Conservation (phyloP, 805 yeast species). For the Phaffomyces opuntiae region DNA sequence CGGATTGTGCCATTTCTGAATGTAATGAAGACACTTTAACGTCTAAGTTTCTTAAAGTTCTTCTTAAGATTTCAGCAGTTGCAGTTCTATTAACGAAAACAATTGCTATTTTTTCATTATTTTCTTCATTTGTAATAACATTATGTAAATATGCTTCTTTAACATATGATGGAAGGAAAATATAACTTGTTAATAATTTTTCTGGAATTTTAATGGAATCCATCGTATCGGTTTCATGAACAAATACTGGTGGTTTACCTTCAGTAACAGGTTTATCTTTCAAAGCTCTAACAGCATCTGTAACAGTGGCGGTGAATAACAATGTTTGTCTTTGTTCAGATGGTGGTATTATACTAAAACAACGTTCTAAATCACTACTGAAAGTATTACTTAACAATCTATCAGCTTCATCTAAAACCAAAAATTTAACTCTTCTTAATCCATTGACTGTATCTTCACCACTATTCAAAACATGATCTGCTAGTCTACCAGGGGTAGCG, state of each 20-base stretch:
- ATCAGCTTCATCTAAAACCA: constrained; percentile 96
- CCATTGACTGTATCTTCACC: constrained; percentile 87
- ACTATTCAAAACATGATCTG: constrained; percentile 81
- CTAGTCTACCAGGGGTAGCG: constrained; percentile 96
- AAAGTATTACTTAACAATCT: constrained; percentile 79
- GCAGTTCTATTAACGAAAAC: constrained; percentile 87
- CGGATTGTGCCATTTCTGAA: constrained; percentile 90
- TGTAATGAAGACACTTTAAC: constrained; percentile 85
- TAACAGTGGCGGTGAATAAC: constrained; percentile 91
- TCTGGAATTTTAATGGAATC: constrained; percentile 79
- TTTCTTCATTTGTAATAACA: constrained; percentile 54
- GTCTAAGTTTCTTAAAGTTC: constrained; percentile 67
- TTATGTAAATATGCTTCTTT: constrained; percentile 83
- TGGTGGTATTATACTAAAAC: constrained; percentile 66
- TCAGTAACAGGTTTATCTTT: constrained; percentile 54
- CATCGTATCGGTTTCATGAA: constrained; percentile 68
- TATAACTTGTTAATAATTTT: constrained; percentile 55
- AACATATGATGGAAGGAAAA: constrained; percentile 79
- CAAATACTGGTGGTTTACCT: constrained; percentile 48
- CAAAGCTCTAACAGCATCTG: constrained; percentile 81
- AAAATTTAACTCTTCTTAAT: constrained; percentile 64
- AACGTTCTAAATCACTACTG: constrained; percentile 66
- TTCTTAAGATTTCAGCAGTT: constrained; percentile 81
- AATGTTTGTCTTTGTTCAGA: constrained; percentile 76
- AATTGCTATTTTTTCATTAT: constrained; percentile 62